phyloP scores from a whole-genome alignment of 129 eudicot genomes.

The Smallanthus sonchifolius region DNA sequence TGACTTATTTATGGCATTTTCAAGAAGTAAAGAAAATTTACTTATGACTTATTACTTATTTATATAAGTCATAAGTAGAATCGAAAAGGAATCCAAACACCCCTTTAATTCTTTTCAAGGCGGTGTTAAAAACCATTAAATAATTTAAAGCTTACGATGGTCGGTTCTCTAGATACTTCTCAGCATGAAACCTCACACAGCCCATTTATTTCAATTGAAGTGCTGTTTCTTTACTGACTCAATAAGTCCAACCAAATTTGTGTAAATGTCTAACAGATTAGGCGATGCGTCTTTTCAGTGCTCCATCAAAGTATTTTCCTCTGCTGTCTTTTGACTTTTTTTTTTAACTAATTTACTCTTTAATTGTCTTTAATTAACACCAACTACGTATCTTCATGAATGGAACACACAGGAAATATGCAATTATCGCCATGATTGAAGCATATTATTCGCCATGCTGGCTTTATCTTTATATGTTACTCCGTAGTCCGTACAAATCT shows the following conservation, averaged over 20 bases:
- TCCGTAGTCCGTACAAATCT: neutral
- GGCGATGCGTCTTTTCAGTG: neutral
- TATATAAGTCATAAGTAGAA: too few relatives aligned
- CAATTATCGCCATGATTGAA: neutral
- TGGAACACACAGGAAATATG: neutral
- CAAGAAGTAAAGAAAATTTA: too few relatives aligned
- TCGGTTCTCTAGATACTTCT: too few relatives aligned
- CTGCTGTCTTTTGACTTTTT: neutral
- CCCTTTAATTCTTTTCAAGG: too few relatives aligned
- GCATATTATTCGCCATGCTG: neutral
- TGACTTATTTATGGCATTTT: too few relatives aligned
- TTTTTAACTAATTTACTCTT: neutral
- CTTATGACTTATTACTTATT: too few relatives aligned
- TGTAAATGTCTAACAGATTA: neutral
- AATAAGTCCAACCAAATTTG: neutral
- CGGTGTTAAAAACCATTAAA: too few relatives aligned
- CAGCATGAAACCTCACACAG: too few relatives aligned
- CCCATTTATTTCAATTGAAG: neutral
- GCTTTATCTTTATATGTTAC: neutral
- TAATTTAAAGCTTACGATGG: too few relatives aligned
- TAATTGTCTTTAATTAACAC: neutral
- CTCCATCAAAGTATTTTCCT: slow-evolving; percentile 3
- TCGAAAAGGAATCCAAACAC: too few relatives aligned
- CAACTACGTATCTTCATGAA: neutral
- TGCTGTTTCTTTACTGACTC: neutral